phyloP scores from a whole-genome alignment of 768 basidiomycete species.

The Antrodiella citrinella region DNA sequence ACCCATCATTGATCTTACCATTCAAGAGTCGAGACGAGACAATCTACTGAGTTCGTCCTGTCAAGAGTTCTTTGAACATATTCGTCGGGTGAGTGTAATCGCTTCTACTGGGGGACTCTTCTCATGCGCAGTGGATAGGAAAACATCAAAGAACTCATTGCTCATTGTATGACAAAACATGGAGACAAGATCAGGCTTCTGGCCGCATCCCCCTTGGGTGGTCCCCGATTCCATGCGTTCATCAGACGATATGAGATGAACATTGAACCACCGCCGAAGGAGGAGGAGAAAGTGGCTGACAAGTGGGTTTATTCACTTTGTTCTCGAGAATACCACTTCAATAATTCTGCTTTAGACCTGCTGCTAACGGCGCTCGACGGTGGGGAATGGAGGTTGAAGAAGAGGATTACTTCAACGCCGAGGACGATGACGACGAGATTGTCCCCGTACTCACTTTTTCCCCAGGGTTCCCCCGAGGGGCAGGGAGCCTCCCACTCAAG shows the following conservation, averaged over 20 bases:
- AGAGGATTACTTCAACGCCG: conserved; percentile 89
- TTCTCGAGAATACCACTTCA: background rate
- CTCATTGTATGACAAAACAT: conserved; percentile 79
- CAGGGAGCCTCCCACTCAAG: conserved; percentile 39
- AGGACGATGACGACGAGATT: conserved; percentile 61
- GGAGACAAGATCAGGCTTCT: conserved; percentile 59
- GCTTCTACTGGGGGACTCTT: background rate
- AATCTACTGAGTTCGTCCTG: conserved; percentile 92
- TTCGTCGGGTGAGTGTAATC: conserved; percentile 61
- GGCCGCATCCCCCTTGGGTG: conserved; percentile 49
- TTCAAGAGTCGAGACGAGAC: conserved; percentile 77
- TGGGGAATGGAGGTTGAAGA: conserved; percentile 63
- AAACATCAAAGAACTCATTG: conserved; percentile 80
- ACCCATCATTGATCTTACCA: conserved; percentile 78
- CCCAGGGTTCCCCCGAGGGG: conserved; percentile 22
- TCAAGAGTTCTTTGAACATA: conserved; percentile 91
- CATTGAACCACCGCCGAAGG: conserved; percentile 63
- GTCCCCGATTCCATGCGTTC: conserved; percentile 62
- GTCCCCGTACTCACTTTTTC: conserved; percentile 19
- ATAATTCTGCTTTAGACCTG: conserved; percentile 9
- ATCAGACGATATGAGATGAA: conserved; percentile 88
- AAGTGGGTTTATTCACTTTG: background rate
- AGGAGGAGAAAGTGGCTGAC: conserved; percentile 37
- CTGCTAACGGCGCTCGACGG: conserved; percentile 15
- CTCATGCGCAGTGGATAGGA: conserved; percentile 42